Conservation (phyloP, 768 basidiomycete species). For the Coprinellus micaceus region DNA sequence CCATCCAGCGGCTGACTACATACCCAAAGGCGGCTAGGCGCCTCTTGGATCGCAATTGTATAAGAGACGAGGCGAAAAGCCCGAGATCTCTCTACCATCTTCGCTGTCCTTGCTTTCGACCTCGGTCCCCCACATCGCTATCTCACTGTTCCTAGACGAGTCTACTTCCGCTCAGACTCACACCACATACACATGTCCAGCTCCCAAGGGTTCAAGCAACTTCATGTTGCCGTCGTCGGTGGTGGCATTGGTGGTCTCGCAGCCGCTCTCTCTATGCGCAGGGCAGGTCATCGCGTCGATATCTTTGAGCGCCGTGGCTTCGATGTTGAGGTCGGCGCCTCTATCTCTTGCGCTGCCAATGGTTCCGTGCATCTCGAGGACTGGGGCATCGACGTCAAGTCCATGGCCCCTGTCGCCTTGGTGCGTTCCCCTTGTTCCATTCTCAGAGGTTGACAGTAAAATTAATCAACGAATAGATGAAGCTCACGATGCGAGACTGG, state of each 20-base stretch:
- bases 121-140: background rate
- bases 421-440: background rate
- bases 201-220: conserved; percentile 13
- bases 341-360: conserved; percentile 31
- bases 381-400: conserved; percentile 29
- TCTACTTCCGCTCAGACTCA: background rate
- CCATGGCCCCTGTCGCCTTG: conserved; percentile 25
- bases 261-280: conserved; percentile 23
- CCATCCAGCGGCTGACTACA: conserved; percentile 3
- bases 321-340: conserved; percentile 30
- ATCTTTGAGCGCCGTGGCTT: conserved; percentile 28
- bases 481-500: conserved; percentile 33
- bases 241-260: conserved; percentile 18
- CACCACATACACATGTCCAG: background rate
- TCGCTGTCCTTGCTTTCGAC: background rate
- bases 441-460: background rate
- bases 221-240: conserved; percentile 18
- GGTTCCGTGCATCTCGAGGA: conserved; percentile 31
- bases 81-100: background rate
- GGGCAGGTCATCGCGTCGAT: conserved; percentile 30
- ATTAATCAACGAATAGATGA: conserved; percentile 25
- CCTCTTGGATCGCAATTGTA: background rate
- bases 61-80: background rate
- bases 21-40: background rate
- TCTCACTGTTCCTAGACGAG: background rate